A percentile compares a stretch with the other conserved stretches of the same genome.
Evolutionary conservation across 257 asterid genomes (phyloP).

Genomic region (Scutellaria baicalensis): DNA sequence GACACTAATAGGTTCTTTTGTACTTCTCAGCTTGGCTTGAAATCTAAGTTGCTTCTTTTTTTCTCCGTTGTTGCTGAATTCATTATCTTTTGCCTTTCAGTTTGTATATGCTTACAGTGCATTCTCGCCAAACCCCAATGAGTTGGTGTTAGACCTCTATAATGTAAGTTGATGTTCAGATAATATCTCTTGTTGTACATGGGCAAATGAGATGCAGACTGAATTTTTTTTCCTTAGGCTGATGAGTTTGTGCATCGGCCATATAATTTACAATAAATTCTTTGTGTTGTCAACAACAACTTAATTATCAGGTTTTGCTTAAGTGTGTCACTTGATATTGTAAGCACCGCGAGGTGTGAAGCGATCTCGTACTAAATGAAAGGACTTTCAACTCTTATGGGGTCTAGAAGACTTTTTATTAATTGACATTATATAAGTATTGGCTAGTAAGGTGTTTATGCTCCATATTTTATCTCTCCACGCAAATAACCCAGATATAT

Average conservation of each 20-base stretch:
- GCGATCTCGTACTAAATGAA: too few species aligned
- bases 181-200: not conserved
- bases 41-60: too few species aligned
- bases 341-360: too few species aligned
- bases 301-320: too few species aligned
- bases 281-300: too few species aligned
- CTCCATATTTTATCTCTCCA: too few species aligned
- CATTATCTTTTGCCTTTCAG: slow-evolving; percentile 22
- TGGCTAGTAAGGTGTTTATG: too few species aligned
- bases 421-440: too few species aligned
- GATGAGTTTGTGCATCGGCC: not conserved
- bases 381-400: too few species aligned
- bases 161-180: slow-evolving; percentile 51
- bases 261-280: not conserved
- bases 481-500: too few species aligned
- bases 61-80: slow-evolving; percentile 6
- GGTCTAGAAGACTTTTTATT: too few species aligned
- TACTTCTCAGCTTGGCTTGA: not conserved
- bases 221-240: not conserved
- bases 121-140: slow-evolving; percentile 94
- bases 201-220: not conserved
- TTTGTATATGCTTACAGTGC: slow-evolving; percentile 97
- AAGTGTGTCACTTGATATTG: too few species aligned
- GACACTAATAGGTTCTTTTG: slow-evolving; percentile 47
- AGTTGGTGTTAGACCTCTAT: slow-evolving; percentile 67